Evolutionary conservation across 352 stramenopile species (phyloP), one percentile per base, ranked within the genome.

Genomic region (Blastocystis sp.): DNA sequence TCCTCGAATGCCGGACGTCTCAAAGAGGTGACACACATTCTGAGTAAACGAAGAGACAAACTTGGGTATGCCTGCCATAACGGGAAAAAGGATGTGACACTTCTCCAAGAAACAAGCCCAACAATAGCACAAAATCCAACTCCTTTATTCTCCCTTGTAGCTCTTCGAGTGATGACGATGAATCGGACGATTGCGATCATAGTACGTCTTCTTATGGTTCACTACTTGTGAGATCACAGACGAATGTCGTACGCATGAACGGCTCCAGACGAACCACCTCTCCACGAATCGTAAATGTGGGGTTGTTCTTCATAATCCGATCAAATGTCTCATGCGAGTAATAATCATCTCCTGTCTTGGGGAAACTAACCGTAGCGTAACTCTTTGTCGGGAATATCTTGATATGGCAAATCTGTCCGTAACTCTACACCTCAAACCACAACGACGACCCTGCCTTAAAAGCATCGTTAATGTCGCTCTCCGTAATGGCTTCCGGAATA

Each of bases 281-380:
- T 18, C 64, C 64, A 0, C 21, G 24, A 8, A 76, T 32, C 21
- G 21, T 51, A 38, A 76, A 54, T 24, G 51, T 6, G 14, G 27
- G 27, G 14, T 54, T 56, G 18, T 44, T 36, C 44, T 27, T 38
- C 34, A 9, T 27, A 29, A 76, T 76, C 7, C 42, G 27, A 76
- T 76, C 64, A 38, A 51, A 76, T 8, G 51, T n/a, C 36, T 76
- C 64, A 27, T 76, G 64, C 42, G 27, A 11, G 18, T 21, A 29
- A 38, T 54, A 76, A n/a, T 76, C 27, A 4, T 11, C 11, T 6
- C 18, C 16, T 18, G 8, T 27, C 24, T 56, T 51, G 18, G 38
- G 11, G 64, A 76, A 76, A 2, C 64, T 76, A 0, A 76, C 64
- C 38, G 64, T 76, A 6, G 64, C 34, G 44, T 76, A 76, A 21